A percentile compares a stretch with the other conserved stretches of the same genome.
phyloP scores from a whole-genome alignment of 1,284 basidiomycete species.

The Ganoderma boninense region DNA sequence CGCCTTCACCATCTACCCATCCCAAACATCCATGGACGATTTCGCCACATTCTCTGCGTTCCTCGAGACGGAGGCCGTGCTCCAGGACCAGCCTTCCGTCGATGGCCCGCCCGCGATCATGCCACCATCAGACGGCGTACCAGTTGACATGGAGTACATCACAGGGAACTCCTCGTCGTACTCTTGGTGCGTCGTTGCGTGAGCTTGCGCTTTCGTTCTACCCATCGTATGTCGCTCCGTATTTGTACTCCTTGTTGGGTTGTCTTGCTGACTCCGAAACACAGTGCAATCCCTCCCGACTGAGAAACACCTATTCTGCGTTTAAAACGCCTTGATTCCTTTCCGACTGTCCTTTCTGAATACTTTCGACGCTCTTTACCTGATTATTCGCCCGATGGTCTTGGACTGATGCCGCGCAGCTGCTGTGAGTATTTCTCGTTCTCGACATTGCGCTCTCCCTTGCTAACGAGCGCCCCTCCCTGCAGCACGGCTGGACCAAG shows the following conservation, averaged over 20 bases:
- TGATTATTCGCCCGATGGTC: conserved; percentile 3
- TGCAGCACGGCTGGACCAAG: conserved; percentile 6
- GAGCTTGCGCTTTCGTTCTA: not conserved
- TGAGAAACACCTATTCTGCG: not conserved
- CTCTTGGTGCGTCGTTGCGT: conserved; percentile 1
- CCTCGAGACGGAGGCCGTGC: conserved; percentile 7
- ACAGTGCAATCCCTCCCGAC: not conserved
- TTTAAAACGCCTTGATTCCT: not conserved
- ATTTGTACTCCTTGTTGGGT: not conserved
- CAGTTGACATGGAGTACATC: conserved; percentile 6
- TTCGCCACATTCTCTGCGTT: conserved; percentile 1
- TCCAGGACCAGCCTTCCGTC: not conserved
- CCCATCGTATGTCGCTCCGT: not conserved
- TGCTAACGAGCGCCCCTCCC: too few relatives aligned
- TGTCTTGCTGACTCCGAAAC: not conserved
- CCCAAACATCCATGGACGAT: not conserved
- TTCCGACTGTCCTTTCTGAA: not conserved
- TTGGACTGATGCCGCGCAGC: conserved; percentile 1
- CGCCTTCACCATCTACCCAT: too few relatives aligned
- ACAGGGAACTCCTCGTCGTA: not conserved
- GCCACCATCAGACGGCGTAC: not conserved
- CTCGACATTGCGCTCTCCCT: too few relatives aligned
- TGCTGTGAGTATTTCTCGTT: conserved; percentile 5
- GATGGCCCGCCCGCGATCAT: conserved; percentile 1
- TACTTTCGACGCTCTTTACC: not conserved